Evolutionary conservation across 73 alveolate species (phyloP).

Genomic region (Diophrys sp.): DNA sequence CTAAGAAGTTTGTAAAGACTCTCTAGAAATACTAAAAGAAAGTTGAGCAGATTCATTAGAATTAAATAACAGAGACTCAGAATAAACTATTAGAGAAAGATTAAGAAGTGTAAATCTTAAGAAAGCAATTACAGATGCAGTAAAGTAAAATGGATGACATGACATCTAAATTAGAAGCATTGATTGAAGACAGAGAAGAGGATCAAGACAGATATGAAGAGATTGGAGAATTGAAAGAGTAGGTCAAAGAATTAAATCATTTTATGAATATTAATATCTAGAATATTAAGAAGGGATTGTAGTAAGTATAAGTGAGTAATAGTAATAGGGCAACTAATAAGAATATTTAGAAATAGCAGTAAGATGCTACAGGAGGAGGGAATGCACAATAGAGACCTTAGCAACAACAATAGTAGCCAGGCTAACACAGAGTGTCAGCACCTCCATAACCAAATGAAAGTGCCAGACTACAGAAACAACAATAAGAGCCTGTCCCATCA

Average conservation of each 20-base stretch:
- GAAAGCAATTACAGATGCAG: neutral
- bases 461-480: no score
- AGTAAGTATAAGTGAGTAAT: no score
- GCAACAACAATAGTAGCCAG: no score
- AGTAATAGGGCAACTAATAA: neutral
- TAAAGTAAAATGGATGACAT: neutral
- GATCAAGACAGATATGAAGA: neutral
- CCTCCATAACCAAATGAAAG: no score
- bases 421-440: no score
- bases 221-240: neutral
- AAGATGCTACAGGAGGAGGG: neutral
- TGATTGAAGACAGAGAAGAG: neutral
- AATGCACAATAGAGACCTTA: no score
- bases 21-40: neutral
- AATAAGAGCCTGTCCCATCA: no score
- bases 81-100: neutral
- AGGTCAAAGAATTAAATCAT: neutral
- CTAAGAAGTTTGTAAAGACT: neutral
- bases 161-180: neutral
- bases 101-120: neutral
- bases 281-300: neutral
- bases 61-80: neutral
- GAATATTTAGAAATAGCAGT: neutral
- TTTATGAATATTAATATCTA: neutral
- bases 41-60: neutral